A percentile compares a stretch with the other conserved stretches of the same genome.
phyloP scores from a whole-genome alignment of 805 yeast genomes.

The Kluyveromyces siamensis region DNA sequence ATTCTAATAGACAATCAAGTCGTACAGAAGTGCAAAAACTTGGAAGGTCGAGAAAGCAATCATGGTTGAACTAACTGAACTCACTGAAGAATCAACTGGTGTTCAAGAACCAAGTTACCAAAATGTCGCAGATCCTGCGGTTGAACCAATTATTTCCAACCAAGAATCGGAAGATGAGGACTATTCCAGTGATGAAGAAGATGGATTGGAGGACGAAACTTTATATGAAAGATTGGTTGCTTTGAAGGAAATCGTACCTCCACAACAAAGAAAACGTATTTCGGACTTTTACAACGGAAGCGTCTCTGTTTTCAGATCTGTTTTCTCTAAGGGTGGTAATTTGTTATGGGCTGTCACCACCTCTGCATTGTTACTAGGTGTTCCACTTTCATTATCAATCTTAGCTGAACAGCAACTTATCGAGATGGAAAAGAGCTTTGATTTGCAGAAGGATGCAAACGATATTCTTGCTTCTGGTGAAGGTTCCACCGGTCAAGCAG shows the following conservation, averaged over 20 bases:
- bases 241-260: constrained; percentile 84
- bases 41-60: not conserved
- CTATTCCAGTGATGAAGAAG: constrained; percentile 40
- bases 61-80: constrained; percentile 30
- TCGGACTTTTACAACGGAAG: constrained; percentile 24
- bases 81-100: constrained; percentile 37
- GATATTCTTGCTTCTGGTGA: constrained; percentile 67
- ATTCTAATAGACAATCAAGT: no score
- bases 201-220: constrained; percentile 79
- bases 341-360: constrained; percentile 82
- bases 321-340: constrained; percentile 57
- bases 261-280: constrained; percentile 61
- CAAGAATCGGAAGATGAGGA: constrained; percentile 43
- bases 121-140: constrained; percentile 27
- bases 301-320: constrained; percentile 35
- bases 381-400: constrained; percentile 84
- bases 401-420: constrained; percentile 87
- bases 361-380: constrained; percentile 77
- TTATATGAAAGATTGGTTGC: constrained; percentile 82
- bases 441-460: constrained; percentile 68
- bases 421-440: constrained; percentile 89
- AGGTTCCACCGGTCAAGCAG: constrained; percentile 30
- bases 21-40: not conserved
- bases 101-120: constrained; percentile 41
- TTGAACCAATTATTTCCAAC: constrained; percentile 30